A percentile compares a stretch with the other conserved stretches of the same genome.
Conservation (phyloP, 495 filamentous ascomycete species). For the Viridothelium virens region DNA sequence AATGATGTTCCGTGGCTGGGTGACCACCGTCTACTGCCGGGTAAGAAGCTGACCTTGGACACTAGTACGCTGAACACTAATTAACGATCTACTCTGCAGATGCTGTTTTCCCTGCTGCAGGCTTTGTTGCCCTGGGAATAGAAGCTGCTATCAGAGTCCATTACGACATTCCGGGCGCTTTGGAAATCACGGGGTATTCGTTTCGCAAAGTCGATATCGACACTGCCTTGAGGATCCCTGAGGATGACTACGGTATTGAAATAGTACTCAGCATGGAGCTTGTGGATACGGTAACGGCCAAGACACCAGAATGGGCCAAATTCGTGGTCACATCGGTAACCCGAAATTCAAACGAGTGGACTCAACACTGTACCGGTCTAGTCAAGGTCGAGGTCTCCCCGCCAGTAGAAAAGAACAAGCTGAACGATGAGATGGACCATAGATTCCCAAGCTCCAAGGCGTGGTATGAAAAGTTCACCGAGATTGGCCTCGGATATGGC, state of each 20-base stretch:
- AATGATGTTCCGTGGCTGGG: constrained; percentile 7
- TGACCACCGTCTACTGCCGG: constrained; percentile 39
- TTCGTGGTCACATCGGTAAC: not conserved
- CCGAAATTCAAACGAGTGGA: not conserved
- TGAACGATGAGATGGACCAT: not conserved
- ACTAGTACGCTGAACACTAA: not conserved
- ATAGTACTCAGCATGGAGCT: constrained; percentile 6
- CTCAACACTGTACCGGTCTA: not conserved
- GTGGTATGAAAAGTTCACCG: not conserved
- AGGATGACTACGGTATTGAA: constrained; percentile 8
- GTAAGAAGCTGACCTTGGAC: not conserved
- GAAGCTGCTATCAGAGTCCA: constrained; percentile 25
- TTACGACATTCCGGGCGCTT: not conserved
- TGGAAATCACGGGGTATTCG: not conserved
- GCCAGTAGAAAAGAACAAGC: not conserved
- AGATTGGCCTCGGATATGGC: not conserved
- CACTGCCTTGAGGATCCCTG: not conserved
- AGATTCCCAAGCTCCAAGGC: not conserved
- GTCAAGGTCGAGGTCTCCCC: not conserved
- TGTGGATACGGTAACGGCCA: not conserved
- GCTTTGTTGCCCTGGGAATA: constrained; percentile 38
- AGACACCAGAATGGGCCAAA: not conserved
- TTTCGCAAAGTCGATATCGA: not conserved
- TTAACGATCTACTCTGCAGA: not conserved
- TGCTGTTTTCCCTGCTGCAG: constrained; percentile 38